A percentile compares a stretch with the other conserved stretches of the same genome.
Conservation (phyloP, 805 yeast species). For the Suhomyces xylopsoci region DNA sequence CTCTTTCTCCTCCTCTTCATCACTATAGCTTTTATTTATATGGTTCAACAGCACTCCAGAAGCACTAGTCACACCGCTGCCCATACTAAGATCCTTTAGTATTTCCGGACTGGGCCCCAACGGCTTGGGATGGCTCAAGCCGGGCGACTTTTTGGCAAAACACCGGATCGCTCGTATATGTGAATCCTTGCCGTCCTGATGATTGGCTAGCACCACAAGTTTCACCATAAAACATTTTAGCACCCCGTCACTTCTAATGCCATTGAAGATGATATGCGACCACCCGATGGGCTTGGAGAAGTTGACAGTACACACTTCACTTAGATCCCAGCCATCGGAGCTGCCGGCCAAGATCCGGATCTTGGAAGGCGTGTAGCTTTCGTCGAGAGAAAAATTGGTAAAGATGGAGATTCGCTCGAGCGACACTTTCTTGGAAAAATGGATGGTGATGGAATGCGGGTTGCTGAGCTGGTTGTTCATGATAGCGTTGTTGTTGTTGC, state of each 20-base stretch:
- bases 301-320: conserved; percentile 59
- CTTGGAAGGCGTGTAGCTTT: conserved; percentile 85
- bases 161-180: conserved; percentile 75
- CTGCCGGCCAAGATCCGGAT: conserved; percentile 68
- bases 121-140: not conserved
- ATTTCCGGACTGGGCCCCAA: not conserved
- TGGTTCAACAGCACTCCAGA: conserved; percentile 31
- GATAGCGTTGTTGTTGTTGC: conserved; percentile 21
- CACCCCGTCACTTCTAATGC: conserved; percentile 51
- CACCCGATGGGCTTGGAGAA: conserved; percentile 74
- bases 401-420: conserved; percentile 68
- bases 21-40: not conserved
- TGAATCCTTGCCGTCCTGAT: conserved; percentile 94
- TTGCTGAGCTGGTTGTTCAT: conserved; percentile 45
- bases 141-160: conserved; percentile 38
- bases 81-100: conserved; percentile 17
- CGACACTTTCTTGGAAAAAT: conserved; percentile 73
- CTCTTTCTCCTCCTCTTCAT: conserved; percentile 14
- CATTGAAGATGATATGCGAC: conserved; percentile 62
- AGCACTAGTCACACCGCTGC: conserved; percentile 20
- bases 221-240: conserved; percentile 67
- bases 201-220: conserved; percentile 66
- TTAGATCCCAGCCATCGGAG: conserved; percentile 69
- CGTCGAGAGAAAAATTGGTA: conserved; percentile 71
- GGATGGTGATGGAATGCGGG: conserved; percentile 80